A percentile compares a stretch with the other conserved stretches of the same genome.
Evolutionary conservation across 2,329 filamentous ascomycete genomes (phyloP).

Genomic region (Whalleya microplaca): DNA sequence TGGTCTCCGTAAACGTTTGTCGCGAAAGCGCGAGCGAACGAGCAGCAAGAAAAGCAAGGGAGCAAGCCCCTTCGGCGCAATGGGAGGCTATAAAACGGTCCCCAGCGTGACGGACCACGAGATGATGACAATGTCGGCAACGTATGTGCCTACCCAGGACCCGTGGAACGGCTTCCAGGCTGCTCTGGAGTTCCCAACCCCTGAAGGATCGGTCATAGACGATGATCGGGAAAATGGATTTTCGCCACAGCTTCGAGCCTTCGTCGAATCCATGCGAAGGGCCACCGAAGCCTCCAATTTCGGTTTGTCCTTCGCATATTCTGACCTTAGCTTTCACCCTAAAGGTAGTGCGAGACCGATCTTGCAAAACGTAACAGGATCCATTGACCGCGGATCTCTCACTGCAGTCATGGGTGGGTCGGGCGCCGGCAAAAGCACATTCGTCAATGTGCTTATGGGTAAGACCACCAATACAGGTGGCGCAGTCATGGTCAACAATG

Average conservation of each 20-base stretch:
- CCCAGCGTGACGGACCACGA: slow-evolving; percentile 41
- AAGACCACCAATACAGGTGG: slow-evolving; percentile 56
- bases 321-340: slow-evolving; percentile 53
- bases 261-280: slow-evolving; percentile 56
- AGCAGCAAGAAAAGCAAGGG: slow-evolving; percentile 24
- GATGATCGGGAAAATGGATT: slow-evolving; percentile 37
- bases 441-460: slow-evolving; percentile 65
- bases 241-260: slow-evolving; percentile 48
- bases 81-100: slow-evolving; percentile 42
- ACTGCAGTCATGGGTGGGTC: slow-evolving; percentile 63
- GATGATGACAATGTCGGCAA: slow-evolving; percentile 39
- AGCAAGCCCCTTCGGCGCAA: slow-evolving; percentile 35
- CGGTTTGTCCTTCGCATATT: slow-evolving; percentile 57
- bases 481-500: slow-evolving; percentile 56
- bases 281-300: slow-evolving; percentile 55
- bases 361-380: slow-evolving; percentile 57
- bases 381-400: slow-evolving; percentile 57
- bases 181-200: slow-evolving; percentile 39
- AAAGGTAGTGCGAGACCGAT: slow-evolving; percentile 49
- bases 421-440: slow-evolving; percentile 63
- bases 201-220: slow-evolving; percentile 27
- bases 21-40: slow-evolving; percentile 37
- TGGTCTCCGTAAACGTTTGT: slow-evolving; percentile 41
- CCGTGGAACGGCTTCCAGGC: slow-evolving; percentile 43
- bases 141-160: slow-evolving; percentile 34